Evolutionary conservation across 1,284 basidiomycete genomes (phyloP), one percentile per base, ranked within the genome.

Genomic region (Tilletia setariae): DNA sequence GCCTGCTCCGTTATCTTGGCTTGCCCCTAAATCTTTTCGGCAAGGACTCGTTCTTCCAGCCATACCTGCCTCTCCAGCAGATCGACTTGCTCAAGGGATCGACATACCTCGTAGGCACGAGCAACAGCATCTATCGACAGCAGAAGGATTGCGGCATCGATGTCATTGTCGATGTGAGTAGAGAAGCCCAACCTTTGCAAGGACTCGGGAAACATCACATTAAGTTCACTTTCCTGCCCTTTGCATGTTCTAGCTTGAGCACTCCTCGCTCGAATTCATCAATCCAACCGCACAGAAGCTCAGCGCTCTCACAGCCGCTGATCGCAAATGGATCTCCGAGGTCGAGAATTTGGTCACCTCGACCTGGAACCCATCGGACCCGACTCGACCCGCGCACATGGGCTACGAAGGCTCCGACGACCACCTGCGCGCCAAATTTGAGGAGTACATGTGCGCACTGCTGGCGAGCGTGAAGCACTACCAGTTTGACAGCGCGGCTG

Each of bases 11-110:
- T 11, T 99, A 92, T 82, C 88, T 94, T 79, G 96, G 95, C 25
- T 85, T 98, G 30, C 95, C 93, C 1, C 85, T 97, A 16, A 90
- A 94, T 78, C 70, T 85, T 21, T 85, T 85, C 70, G 83, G 84
- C 49, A 68, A 81, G 89, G 92, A 93, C 74, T 87, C 93, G 1
- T 94, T 98, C 85, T 99, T 98, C 85, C 95, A 99, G 83, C 96
- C 95, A 1, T 99, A 98, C 83, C 86, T 98, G 25, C 95, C 95
- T 0, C 83, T 99, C 8, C 95, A 99, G 83, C 94, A 99, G 83
- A 86, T 97, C 19, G 95, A 98, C 74, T 88, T 94, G 84, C 84
- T 96, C 49, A 89, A 88, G 76, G 88, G 90, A 35, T 90, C 91
- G 2, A 86, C 87, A 56, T 98, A 91, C 90, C 86, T 99, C 23